Evolutionary conservation across 1,139 yeast genomes (phyloP), one percentile per base, ranked within the genome.

Genomic region (Pichia sp.): DNA sequence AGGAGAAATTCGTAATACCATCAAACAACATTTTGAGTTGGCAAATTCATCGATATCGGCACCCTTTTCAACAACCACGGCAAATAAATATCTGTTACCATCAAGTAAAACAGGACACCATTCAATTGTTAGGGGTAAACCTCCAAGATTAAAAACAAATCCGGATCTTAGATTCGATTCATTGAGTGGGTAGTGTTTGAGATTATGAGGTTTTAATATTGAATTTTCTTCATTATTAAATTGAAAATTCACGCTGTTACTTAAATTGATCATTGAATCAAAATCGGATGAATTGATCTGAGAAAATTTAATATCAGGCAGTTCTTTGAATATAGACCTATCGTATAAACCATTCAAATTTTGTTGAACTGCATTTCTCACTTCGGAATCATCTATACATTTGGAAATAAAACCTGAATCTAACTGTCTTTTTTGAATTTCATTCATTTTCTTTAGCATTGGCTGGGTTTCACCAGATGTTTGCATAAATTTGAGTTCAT

Each of bases 81-180:
- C 58, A 50, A 60, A 59, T 9, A 60, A 39, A 42, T 50, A 60
- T 37, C 50, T 36, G 45, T 52, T 36, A 2, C 39, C 51, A 40
- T 29, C 40, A 2, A 52, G 39, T 3, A 39, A 29, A n/a, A 44
- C 35, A 3, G 53, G 54, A n/a, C 75, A 56, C 87, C 88, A 82
- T 31, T 73, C 72, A 47, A 73, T 60, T 27, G 76, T 71, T 0
- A 82, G 67, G 0, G 82, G 67, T 5, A 72, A 58, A 0, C 82
- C 82, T 1, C 86, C 86, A 0, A 73, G 64, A 51, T 77, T 75
- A 11, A 74, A 48, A 0, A 73, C 64, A n/a, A 66, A 56, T 0
- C 78, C 82, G 27, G 59, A 60, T 49, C 84, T 60, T 4, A 62
- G 52, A 9, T 34, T 44, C 5, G 35, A 16, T 27, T 49, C 43